Conservation (phyloP, 345 rosid species). For the Pugionium cornutum region DNA sequence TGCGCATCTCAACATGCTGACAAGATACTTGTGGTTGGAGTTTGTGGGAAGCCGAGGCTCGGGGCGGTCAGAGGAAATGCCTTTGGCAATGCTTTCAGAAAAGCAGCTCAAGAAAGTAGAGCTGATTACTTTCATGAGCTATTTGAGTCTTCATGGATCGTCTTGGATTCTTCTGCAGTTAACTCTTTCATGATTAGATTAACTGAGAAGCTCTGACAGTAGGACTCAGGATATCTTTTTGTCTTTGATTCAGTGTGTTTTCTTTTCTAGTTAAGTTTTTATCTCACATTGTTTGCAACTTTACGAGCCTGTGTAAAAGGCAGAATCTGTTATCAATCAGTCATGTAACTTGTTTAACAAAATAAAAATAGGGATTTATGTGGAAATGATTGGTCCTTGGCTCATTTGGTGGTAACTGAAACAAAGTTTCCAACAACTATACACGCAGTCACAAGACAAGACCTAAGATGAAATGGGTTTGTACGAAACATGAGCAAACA, state of each 20-base stretch:
- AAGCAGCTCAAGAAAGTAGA: slow-evolving; percentile 79
- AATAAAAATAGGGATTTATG: slow-evolving; percentile 26
- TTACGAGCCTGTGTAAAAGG: slow-evolving; percentile 29
- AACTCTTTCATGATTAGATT: slow-evolving; percentile 85
- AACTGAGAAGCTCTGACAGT: slow-evolving; percentile 73
- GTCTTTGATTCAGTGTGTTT: slow-evolving; percentile 24
- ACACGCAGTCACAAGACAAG: neutral
- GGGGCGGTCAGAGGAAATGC: slow-evolving; percentile 94
- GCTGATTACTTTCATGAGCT: slow-evolving; percentile 90
- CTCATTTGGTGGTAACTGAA: slow-evolving; percentile 17
- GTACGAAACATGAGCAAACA: slow-evolving; percentile 20
- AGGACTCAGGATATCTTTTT: slow-evolving; percentile 5
- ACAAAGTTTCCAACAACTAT: neutral
- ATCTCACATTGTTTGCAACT: slow-evolving; percentile 18
- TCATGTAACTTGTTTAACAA: slow-evolving; percentile 30
- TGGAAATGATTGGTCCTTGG: slow-evolving; percentile 5
- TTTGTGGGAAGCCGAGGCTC: slow-evolving; percentile 87
- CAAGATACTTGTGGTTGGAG: slow-evolving; percentile 86
- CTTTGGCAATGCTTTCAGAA: slow-evolving; percentile 82
- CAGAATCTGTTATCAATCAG: slow-evolving; percentile 27
- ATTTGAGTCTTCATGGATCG: slow-evolving; percentile 97
- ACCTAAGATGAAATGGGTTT: slow-evolving; percentile 26
- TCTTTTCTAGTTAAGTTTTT: neutral
- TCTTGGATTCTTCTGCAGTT: slow-evolving; percentile 69
- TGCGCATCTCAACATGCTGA: slow-evolving; percentile 64